A percentile compares a stretch with the other conserved stretches of the same genome.
phyloP scores from a whole-genome alignment of 768 basidiomycete species.

The Boletus vermiculosoides region DNA sequence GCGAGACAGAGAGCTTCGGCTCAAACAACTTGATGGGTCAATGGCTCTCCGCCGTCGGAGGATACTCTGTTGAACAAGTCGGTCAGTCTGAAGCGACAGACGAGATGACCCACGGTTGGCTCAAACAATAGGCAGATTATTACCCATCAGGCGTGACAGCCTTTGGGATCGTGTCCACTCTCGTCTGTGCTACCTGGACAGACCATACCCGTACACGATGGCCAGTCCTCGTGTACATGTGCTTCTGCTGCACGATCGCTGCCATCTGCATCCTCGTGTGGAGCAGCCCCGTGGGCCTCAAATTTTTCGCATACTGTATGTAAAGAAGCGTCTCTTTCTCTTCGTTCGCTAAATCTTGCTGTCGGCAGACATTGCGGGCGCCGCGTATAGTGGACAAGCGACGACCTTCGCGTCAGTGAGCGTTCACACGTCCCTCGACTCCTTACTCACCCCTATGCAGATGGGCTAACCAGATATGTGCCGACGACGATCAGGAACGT shows the following conservation, averaged over 20 bases:
- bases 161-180: conserved; percentile 60
- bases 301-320: conserved; percentile 74
- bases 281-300: conserved; percentile 57
- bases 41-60: conserved; percentile 61
- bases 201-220: conserved; percentile 56
- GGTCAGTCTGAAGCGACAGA: conserved; percentile 33
- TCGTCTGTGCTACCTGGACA: conserved; percentile 63
- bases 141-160: conserved; percentile 68
- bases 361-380: conserved; percentile 52
- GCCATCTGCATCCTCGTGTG: conserved; percentile 61
- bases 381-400: conserved; percentile 73
- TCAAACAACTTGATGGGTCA: conserved; percentile 75
- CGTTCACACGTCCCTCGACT: neutral
- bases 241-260: conserved; percentile 50
- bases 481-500: conserved; percentile 68
- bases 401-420: conserved; percentile 64
- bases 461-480: conserved; percentile 79
- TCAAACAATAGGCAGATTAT: conserved; percentile 37
- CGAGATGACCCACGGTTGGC: neutral
- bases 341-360: neutral
- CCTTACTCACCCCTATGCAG: conserved; percentile 30
- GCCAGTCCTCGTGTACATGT: conserved; percentile 67
- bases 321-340: conserved; percentile 5
- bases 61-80: conserved; percentile 62
- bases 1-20: conserved; percentile 66